Evolutionary conservation across 495 filamentous ascomycete genomes (phyloP).

Genomic region (Amorphotheca resinae): DNA sequence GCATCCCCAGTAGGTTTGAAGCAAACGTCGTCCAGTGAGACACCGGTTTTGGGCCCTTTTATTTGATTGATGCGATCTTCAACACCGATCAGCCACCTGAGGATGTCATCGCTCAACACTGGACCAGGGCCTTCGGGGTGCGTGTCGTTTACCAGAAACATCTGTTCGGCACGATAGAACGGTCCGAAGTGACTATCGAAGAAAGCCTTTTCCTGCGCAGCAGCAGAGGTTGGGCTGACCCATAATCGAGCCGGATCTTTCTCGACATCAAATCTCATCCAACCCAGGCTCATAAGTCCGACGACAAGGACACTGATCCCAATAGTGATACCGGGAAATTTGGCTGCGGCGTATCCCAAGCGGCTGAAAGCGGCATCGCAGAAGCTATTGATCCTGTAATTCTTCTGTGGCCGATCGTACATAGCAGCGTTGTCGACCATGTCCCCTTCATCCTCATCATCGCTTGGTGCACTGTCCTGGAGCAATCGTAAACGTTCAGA

Average conservation of each 20-base stretch:
- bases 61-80: constrained; percentile 60
- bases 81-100: constrained; percentile 90
- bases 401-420: constrained; percentile 53
- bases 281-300: constrained; percentile 66
- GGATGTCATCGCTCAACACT: constrained; percentile 74
- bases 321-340: constrained; percentile 78
- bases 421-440: constrained; percentile 59
- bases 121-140: constrained; percentile 48
- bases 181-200: constrained; percentile 94
- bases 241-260: constrained; percentile 82
- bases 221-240: constrained; percentile 86
- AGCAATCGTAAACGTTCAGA: constrained; percentile 75
- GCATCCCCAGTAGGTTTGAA: constrained; percentile 83
- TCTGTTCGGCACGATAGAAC: constrained; percentile 89
- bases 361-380: constrained; percentile 68
- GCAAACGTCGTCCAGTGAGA: constrained; percentile 72
- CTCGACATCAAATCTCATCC: constrained; percentile 76
- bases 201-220: constrained; percentile 85
- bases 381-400: constrained; percentile 67
- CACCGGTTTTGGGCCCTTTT: constrained; percentile 48
- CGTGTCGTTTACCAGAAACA: constrained; percentile 86
- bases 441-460: constrained; percentile 83
- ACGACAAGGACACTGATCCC: constrained; percentile 55
- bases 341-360: constrained; percentile 71
- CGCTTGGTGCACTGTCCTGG: constrained; percentile 68